These are phyloP conservation scores for Fabrea salina DNA, from an alignment of 169 alveolate species.

Conservation along the genomic window DNA sequence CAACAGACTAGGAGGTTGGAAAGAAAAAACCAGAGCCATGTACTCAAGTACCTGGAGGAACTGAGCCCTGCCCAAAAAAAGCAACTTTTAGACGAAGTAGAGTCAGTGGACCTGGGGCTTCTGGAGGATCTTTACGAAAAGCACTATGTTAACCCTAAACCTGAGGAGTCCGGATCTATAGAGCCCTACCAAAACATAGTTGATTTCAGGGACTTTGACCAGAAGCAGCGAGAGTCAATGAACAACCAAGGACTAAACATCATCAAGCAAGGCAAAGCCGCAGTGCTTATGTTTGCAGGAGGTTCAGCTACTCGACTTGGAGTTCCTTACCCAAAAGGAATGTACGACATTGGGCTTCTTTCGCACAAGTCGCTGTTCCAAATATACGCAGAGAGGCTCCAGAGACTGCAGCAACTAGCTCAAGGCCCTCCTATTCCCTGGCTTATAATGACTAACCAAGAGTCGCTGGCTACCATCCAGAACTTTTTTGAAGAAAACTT, in stretches of 20 bases:
- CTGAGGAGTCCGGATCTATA: background rate
- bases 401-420: conserved; percentile 51
- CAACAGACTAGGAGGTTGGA: too few relatives aligned
- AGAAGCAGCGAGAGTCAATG: background rate
- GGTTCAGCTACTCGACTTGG: conserved; percentile 89
- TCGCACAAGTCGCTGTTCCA: conserved; percentile 74
- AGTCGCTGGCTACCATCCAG: conserved; percentile 52
- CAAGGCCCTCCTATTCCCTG: conserved; percentile 54
- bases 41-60: too few relatives aligned
- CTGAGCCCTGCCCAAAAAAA: background rate
- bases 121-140: background rate
- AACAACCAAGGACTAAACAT: conserved; percentile 54
- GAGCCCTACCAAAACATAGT: background rate
- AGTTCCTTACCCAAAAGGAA: conserved; percentile 82
- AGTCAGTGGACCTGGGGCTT: background rate
- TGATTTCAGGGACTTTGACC: background rate
- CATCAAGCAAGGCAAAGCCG: conserved; percentile 76
- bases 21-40: too few relatives aligned
- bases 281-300: conserved; percentile 81
- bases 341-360: conserved; percentile 70
- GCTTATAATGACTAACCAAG: conserved; percentile 79
- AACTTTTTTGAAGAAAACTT: conserved; percentile 66
- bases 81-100: conserved; percentile 1
- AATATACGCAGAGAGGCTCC: conserved; percentile 67
- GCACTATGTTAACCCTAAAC: background rate